phyloP scores from a whole-genome alignment of 2,329 filamentous ascomycete species.

The Hyphodiscus sp. region DNA sequence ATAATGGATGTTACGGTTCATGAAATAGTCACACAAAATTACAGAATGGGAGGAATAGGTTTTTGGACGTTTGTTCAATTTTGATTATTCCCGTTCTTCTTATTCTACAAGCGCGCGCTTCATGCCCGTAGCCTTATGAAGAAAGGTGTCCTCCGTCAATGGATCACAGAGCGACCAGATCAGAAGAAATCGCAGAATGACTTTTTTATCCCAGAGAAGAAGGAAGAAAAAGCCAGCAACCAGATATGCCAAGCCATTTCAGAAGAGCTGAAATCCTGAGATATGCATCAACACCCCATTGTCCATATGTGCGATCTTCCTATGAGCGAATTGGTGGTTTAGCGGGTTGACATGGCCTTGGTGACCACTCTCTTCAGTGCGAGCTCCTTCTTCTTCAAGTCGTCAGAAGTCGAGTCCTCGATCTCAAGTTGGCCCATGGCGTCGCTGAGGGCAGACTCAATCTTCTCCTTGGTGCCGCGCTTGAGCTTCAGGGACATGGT shows the following conservation, averaged over 20 bases:
- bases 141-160: conserved; percentile 16
- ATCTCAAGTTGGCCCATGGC: conserved; percentile 97
- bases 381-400: conserved; percentile 99
- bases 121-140: conserved; percentile 27
- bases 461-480: conserved; percentile 99
- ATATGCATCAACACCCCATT: conserved; percentile 22
- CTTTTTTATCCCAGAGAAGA: conserved; percentile 25
- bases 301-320: conserved; percentile 16
- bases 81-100: conserved; percentile 27
- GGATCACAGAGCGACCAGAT: conserved; percentile 24
- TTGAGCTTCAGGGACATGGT: conserved; percentile 95
- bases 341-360: conserved; percentile 91
- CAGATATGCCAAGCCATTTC: conserved; percentile 29
- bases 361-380: conserved; percentile 96
- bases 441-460: conserved; percentile 92
- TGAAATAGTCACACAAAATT: neutral
- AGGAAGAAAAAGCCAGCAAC: conserved; percentile 24
- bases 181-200: conserved; percentile 28
- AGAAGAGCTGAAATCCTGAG: conserved; percentile 25
- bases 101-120: conserved; percentile 31
- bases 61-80: conserved; percentile 18
- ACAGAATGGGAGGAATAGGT: neutral
- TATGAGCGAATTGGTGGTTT: conserved; percentile 35
- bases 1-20: neutral
- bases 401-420: conserved; percentile 83